Evolutionary conservation across 495 filamentous ascomycete genomes (phyloP).

Genomic region (Aspergillus ellipticus): DNA sequence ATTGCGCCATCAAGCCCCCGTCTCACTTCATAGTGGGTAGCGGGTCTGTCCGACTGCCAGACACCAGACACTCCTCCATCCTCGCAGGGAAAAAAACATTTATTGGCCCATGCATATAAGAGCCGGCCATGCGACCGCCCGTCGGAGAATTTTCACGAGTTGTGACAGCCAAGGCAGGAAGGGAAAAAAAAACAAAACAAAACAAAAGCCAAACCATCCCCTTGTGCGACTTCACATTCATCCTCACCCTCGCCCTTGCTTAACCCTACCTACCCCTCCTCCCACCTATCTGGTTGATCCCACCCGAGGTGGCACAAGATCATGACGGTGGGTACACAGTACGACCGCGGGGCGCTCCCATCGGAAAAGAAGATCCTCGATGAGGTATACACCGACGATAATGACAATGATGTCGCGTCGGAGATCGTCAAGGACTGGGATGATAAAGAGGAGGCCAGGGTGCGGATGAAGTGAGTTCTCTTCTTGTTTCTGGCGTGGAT

Average conservation of each 20-base stretch:
- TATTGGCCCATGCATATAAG: background rate
- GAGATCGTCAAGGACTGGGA: constrained; percentile 35
- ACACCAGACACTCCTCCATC: background rate
- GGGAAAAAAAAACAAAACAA: too few relatives aligned
- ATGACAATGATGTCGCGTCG: background rate
- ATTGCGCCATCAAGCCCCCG: constrained; percentile 3
- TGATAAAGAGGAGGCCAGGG: constrained; percentile 19
- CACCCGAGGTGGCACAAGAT: background rate
- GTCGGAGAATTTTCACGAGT: too few relatives aligned
- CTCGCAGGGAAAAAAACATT: background rate
- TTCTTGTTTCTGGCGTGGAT: too few relatives aligned
- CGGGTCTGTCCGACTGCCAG: background rate
- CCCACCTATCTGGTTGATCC: too few relatives aligned
- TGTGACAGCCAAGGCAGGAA: too few relatives aligned
- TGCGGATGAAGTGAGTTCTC: constrained; percentile 28
- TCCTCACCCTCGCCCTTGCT: too few relatives aligned
- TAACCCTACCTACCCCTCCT: too few relatives aligned
- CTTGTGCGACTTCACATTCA: too few relatives aligned
- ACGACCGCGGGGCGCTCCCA: background rate
- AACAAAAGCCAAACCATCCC: too few relatives aligned
- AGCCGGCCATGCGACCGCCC: background rate
- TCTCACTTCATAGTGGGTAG: background rate
- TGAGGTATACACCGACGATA: background rate
- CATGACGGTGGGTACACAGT: background rate
- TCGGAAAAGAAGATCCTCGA: constrained; percentile 7